Evolutionary conservation across 768 basidiomycete genomes (phyloP).

Genomic region (Boletus insuetus): DNA sequence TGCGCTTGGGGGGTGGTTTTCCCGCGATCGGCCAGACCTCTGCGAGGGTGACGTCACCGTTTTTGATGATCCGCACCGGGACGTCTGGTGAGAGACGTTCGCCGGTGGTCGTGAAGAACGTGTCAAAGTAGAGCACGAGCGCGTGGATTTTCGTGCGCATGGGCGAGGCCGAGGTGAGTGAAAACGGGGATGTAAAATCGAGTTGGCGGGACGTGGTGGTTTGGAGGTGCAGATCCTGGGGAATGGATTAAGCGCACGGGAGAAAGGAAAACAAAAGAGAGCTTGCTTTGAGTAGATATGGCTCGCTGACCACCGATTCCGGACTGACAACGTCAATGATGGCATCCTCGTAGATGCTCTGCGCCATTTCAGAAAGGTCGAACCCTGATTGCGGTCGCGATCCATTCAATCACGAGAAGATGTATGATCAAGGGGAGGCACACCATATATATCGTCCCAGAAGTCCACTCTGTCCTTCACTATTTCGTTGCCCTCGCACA

Average conservation of each 20-base stretch:
- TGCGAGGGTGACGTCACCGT: constrained; percentile 60
- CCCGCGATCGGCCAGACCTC: constrained; percentile 81
- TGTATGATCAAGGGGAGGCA: constrained; percentile 13
- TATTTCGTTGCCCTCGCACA: constrained; percentile 74
- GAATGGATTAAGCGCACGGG: background rate
- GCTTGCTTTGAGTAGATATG: constrained; percentile 65
- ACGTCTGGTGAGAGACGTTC: constrained; percentile 50
- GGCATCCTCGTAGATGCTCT: constrained; percentile 74
- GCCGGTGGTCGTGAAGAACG: constrained; percentile 75
- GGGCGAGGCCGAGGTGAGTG: constrained; percentile 57
- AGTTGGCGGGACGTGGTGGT: constrained; percentile 67
- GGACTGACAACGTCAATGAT: constrained; percentile 76
- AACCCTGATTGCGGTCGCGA: constrained; percentile 58
- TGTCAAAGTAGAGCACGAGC: constrained; percentile 92
- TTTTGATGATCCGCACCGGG: constrained; percentile 53
- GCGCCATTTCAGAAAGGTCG: constrained; percentile 80
- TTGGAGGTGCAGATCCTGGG: constrained; percentile 73
- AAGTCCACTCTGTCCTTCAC: constrained; percentile 82
- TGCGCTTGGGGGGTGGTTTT: constrained; percentile 54
- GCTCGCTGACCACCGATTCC: constrained; percentile 60
- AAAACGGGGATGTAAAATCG: constrained; percentile 77
- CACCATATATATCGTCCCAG: constrained; percentile 92
- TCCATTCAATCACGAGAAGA: background rate
- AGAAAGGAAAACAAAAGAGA: background rate
- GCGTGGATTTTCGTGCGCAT: constrained; percentile 67